Conservation (phyloP, 148 eudicot species). For the Heliamphora exappendiculata region DNA sequence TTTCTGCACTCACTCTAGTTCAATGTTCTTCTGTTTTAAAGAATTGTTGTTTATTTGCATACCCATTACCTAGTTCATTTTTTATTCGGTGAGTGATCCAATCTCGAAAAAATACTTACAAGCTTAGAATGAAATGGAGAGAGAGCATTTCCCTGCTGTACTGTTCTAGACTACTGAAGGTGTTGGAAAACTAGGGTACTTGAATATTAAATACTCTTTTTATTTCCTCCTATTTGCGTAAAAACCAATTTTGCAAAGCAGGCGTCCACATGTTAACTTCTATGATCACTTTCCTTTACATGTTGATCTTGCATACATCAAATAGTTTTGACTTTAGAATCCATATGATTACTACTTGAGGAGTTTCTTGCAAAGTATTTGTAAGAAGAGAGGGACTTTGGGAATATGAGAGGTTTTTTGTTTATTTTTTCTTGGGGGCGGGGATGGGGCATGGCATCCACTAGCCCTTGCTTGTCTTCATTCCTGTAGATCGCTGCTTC, state of each 20-base stretch:
- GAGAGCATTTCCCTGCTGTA: neutral
- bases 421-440: neutral
- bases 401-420: neutral
- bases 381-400: neutral
- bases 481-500: neutral
- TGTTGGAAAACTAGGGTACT: neutral
- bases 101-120: neutral
- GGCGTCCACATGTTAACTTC: neutral
- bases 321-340: neutral
- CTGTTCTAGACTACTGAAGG: neutral
- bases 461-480: neutral
- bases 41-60: neutral
- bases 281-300: neutral
- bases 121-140: neutral
- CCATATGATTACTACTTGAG: neutral
- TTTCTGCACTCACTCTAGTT: constrained; percentile 5
- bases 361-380: no score
- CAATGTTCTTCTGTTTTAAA: neutral
- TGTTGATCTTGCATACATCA: neutral
- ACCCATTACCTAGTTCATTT: neutral
- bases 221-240: neutral
- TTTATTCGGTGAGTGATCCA: neutral
- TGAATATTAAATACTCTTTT: neutral
- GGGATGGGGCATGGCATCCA: neutral
- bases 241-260: neutral